phyloP scores from a whole-genome alignment of 139 green algal species.

The Pleodorina starrii region DNA sequence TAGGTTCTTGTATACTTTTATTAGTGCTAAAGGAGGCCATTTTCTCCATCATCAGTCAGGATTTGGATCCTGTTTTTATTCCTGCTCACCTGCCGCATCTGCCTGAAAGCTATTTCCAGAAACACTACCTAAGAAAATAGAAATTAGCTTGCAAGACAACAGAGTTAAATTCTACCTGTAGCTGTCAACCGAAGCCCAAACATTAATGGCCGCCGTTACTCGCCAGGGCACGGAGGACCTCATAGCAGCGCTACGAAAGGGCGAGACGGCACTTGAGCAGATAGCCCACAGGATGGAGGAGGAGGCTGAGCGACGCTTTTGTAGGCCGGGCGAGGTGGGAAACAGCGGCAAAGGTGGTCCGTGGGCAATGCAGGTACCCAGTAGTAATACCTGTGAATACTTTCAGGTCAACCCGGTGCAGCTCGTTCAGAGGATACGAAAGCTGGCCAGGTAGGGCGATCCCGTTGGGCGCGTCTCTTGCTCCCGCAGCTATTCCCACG shows the following conservation, averaged over 20 bases:
- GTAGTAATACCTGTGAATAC: not conserved
- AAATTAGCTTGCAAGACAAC: too few species aligned
- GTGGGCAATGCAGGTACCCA: too few species aligned
- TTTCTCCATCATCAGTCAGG: too few species aligned
- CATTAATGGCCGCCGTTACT: not conserved
- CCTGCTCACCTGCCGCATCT: not conserved
- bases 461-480: not conserved
- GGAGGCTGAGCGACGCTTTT: conserved; percentile 20
- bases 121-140: not conserved
- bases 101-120: not conserved
- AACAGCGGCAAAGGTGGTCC: too few species aligned
- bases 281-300: conserved; percentile 35
- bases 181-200: not conserved
- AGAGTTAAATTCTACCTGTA: too few species aligned
- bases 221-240: conserved; percentile 9
- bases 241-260: not conserved
- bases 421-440: not conserved
- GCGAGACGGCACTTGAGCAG: conserved; percentile 4
- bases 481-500: too few species aligned
- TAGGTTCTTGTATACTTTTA: too few species aligned
- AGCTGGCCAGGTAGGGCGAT: conserved; percentile 3
- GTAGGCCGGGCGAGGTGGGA: conserved; percentile 1
- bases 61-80: not conserved
- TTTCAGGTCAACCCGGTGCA: conserved; percentile 20
- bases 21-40: too few species aligned